Evolutionary conservation across 345 rosid species (phyloP).

Genomic region (Melaleuca quinquenervia): DNA sequence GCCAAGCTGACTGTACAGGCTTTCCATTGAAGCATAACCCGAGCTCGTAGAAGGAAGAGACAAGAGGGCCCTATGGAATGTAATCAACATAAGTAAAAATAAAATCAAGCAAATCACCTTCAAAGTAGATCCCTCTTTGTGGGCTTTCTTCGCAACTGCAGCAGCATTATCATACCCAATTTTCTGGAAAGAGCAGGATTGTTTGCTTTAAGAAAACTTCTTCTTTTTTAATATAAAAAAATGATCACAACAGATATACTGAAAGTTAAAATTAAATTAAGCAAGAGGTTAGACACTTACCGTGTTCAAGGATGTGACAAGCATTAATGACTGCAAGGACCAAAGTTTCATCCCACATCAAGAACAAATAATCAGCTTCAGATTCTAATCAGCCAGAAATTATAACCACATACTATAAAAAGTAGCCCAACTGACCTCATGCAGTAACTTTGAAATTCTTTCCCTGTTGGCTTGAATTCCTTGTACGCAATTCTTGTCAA

Average conservation of each 20-base stretch:
- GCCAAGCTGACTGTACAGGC: neutral
- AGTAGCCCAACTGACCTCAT: constrained; percentile 45
- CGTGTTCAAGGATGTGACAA: constrained; percentile 92
- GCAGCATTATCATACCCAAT: constrained; percentile 97
- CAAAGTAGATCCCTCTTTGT: constrained; percentile 81
- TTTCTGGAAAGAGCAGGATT: constrained; percentile 40
- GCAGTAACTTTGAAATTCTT: constrained; percentile 79
- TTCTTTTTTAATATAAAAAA: neutral
- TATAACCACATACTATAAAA: neutral
- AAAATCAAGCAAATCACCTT: constrained; percentile 35
- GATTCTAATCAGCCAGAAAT: neutral
- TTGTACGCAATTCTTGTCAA: constrained; percentile 82
- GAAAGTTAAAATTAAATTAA: neutral
- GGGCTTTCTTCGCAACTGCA: constrained; percentile 97
- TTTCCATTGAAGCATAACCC: neutral
- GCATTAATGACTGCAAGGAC: constrained; percentile 82
- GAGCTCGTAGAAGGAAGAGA: too few species aligned
- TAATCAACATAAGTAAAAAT: neutral
- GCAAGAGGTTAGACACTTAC: constrained; percentile 26
- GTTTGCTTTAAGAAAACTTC: neutral
- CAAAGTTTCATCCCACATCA: constrained; percentile 11
- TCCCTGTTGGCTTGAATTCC: constrained; percentile 89
- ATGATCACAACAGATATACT: neutral
- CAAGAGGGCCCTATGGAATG: too few species aligned
- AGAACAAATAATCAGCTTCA: constrained; percentile 1